Conservation (phyloP, 2,329 filamentous ascomycete genomes). For the Microcera coccophila region DNA sequence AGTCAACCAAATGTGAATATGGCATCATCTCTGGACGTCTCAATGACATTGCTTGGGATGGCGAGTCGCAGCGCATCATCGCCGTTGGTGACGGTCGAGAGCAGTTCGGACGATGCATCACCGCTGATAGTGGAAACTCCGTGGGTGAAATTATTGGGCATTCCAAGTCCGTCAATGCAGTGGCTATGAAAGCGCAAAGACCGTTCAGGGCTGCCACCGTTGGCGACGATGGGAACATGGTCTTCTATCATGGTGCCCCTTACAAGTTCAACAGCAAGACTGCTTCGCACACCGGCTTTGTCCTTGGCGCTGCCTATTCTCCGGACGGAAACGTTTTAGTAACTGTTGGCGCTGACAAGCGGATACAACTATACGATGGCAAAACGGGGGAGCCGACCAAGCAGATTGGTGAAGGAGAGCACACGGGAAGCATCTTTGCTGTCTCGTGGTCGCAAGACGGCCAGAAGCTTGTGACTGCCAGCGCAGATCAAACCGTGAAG, state of each 20-base stretch:
- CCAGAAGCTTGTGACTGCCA: conserved; percentile 81
- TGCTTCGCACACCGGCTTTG: conserved; percentile 79
- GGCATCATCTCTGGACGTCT: conserved; percentile 90
- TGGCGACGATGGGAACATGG: conserved; percentile 82
- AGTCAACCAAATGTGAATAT: conserved; percentile 88
- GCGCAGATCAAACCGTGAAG: conserved; percentile 90
- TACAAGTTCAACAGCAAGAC: conserved; percentile 94
- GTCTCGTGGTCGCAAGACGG: conserved; percentile 88
- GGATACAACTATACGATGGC: conserved; percentile 92
- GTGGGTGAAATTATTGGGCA: conserved; percentile 94
- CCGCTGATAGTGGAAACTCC: conserved; percentile 90
- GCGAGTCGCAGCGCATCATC: conserved; percentile 92
- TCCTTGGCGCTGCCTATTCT: conserved; percentile 83
- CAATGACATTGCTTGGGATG: conserved; percentile 96
- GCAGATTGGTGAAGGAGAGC: conserved; percentile 76
- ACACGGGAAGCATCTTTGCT: conserved; percentile 89
- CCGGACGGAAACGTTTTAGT: conserved; percentile 79
- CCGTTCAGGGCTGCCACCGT: conserved; percentile 90
- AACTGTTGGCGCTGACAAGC: conserved; percentile 87
- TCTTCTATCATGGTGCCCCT: conserved; percentile 89
- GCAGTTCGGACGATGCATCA: conserved; percentile 89
- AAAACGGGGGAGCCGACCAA: conserved; percentile 83
- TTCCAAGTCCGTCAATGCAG: conserved; percentile 83
- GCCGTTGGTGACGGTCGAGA: conserved; percentile 94
- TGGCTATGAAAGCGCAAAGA: conserved; percentile 82